A percentile compares a stretch with the other conserved stretches of the same genome.
phyloP scores from a whole-genome alignment of 2,329 filamentous ascomycete species.

The Aaosphaeria pasadenensis region DNA sequence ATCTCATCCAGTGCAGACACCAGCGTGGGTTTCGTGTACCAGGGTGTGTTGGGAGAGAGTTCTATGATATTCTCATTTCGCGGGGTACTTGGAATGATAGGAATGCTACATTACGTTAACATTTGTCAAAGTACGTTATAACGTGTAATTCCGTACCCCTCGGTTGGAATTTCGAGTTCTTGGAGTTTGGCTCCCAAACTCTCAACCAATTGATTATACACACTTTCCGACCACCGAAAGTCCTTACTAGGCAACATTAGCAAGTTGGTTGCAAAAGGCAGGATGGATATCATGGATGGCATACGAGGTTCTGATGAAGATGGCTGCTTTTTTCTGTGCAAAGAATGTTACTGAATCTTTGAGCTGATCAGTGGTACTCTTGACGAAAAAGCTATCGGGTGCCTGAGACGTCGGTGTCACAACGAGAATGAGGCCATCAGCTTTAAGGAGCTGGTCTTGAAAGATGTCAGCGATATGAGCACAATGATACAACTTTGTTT shows the following conservation, averaged over 20 bases:
- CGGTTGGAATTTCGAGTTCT: neutral
- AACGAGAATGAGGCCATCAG: slow-evolving; percentile 1
- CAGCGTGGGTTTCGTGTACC: neutral
- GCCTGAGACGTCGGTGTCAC: neutral
- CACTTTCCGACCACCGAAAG: neutral
- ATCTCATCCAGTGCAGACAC: slow-evolving; percentile 1
- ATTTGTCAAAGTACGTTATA: slow-evolving; percentile 1
- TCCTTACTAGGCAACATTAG: neutral
- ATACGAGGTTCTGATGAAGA: neutral
- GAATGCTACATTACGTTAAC: neutral
- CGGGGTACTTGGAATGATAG: neutral
- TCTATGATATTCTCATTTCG: neutral
- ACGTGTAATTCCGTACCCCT: neutral
- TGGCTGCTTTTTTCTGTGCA: neutral
- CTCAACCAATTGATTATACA: slow-evolving; percentile 1
- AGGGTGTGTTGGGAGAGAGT: slow-evolving; percentile 1
- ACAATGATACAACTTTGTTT: neutral
- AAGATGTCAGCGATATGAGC: neutral
- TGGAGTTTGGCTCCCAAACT: neutral
- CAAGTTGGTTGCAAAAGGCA: neutral
- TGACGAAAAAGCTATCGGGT: neutral
- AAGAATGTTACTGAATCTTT: slow-evolving; percentile 1
- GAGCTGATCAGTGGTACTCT: slow-evolving; percentile 1
- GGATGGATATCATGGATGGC: neutral
- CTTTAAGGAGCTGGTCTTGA: neutral